These are phyloP conservation scores for Apium graveolens DNA, from an alignment of 129 eudicot genomes.

Conservation along the genomic window DNA sequence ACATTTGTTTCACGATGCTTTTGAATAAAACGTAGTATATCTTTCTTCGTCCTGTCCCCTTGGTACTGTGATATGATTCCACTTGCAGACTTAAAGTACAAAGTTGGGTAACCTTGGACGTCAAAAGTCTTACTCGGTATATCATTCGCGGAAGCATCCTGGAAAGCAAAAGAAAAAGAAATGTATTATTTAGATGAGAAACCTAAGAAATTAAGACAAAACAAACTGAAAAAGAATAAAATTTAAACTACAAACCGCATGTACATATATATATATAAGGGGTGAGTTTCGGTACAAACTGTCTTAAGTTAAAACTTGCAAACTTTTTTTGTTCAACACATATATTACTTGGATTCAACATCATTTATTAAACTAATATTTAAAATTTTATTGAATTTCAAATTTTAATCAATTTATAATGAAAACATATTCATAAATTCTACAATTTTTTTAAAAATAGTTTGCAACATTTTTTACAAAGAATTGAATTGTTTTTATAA, in stretches of 20 bases:
- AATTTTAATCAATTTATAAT: no score
- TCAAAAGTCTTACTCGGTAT: conserved; percentile 46
- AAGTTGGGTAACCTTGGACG: conserved; percentile 78
- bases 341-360: no score
- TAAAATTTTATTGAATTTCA: no score
- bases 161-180: not conserved
- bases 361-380: no score
- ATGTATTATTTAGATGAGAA: not conserved
- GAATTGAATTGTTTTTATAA: no score
- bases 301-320: no score
- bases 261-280: no score
- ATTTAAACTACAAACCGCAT: not conserved
- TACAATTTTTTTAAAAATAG: no score
- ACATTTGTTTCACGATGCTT: conserved; percentile 47
- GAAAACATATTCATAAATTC: no score
- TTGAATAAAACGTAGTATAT: conserved; percentile 51
- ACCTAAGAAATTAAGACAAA: not conserved
- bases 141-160: conserved; percentile 96
- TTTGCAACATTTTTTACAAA: no score
- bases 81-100: conserved; percentile 75
- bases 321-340: no score
- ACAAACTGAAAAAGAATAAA: not conserved
- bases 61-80: conserved; percentile 50
- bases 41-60: conserved; percentile 77
- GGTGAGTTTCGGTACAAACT: no score